Conservation (phyloP, 768 basidiomycete species). For the Neoboletus magnificus region DNA sequence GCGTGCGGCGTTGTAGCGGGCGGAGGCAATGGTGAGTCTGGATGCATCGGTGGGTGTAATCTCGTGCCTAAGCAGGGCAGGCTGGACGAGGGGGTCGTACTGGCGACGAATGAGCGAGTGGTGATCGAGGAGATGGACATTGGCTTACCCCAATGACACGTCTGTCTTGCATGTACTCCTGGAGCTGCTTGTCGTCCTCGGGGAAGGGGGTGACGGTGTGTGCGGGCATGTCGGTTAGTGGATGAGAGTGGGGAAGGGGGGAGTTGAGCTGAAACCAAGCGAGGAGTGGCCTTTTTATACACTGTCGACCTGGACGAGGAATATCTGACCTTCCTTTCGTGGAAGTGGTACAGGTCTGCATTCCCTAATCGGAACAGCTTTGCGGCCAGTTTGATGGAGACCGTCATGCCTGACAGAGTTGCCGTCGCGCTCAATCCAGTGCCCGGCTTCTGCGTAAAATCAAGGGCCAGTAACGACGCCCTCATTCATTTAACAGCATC, state of each 20-base stretch:
- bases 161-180: constrained; percentile 76
- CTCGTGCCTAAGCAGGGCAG: constrained; percentile 86
- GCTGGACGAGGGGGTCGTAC: constrained; percentile 97
- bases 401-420: constrained; percentile 12
- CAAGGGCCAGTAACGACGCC: constrained; percentile 42
- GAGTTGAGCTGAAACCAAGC: neutral
- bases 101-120: constrained; percentile 30
- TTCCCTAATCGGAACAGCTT: constrained; percentile 5
- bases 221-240: constrained; percentile 7
- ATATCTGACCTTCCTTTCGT: neutral
- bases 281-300: constrained; percentile 26
- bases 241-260: neutral
- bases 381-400: constrained; percentile 16
- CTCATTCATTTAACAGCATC: constrained; percentile 19
- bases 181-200: constrained; percentile 59
- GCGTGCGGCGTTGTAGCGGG: constrained; percentile 74
- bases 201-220: constrained; percentile 61
- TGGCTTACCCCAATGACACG: constrained; percentile 71
- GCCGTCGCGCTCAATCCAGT: constrained; percentile 48
- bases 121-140: neutral
- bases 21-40: constrained; percentile 70
- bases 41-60: constrained; percentile 64
- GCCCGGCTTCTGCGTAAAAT: constrained; percentile 73
- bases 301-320: neutral
- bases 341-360: neutral